Base-by-base conservation (phyloP, 768 basidiomycete species). In the Strobilomyces confusus region DNA sequence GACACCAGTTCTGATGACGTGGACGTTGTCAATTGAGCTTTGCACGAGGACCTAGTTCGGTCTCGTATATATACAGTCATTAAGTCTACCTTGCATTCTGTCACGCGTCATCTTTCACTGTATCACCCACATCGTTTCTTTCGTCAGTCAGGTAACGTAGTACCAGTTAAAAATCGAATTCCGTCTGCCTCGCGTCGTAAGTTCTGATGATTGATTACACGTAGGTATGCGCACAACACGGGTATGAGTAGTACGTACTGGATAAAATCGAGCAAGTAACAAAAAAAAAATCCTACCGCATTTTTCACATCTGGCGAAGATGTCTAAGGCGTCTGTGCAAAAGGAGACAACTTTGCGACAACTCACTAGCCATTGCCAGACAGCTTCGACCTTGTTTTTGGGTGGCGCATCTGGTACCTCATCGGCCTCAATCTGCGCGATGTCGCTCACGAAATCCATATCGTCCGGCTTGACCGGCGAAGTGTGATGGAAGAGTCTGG, bases 351-450 rank as follows among this genome's bases (percentile, higher is more conserved):
- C 17, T 23, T 19, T 8, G 9, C 0, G 30, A 48, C 26, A 73
- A 73, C 86, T 74, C 56, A 93, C 87, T 68, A 94, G 70, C 86
- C 86, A 88, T 54, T 69, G 72, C 91, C 92, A 93, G 70, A 92
- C 77, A 25, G 81, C 81, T 52, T 89, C 89, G 3, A 72, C 0
- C 61, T 72, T 80, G 65, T 87, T 92, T 61, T 58, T 81, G 3
- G 92, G 89, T 14, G 83, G 82, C 7, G 79, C 79, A 19, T 91
- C 87, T 41, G 91, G 87, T 61, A 79, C 80, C 76, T 75, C 77
- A 2, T 81, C 83, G 0, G 85, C 84, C 62, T 85, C 84, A 42
- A 89, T 84, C 63, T 86, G 80, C 33, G 79, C 83, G 50, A 89
- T 75, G 54, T 85, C 81, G 6, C 78, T 76, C 40, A 84, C 72